phyloP scores from a whole-genome alignment of 345 rosid species.

The Cardamine occulta region DNA sequence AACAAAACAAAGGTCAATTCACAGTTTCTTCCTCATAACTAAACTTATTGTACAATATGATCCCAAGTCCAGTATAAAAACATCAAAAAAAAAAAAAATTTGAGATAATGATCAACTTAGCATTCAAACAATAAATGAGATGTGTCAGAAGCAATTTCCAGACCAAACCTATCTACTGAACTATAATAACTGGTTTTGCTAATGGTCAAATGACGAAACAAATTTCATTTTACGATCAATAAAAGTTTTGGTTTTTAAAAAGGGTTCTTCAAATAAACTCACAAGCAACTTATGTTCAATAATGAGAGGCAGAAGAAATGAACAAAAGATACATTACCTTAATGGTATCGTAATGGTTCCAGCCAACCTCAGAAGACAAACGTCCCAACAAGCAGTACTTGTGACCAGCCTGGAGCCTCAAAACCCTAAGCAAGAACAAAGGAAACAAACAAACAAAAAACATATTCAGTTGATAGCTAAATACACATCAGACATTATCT shows the following conservation, averaged over 20 bases:
- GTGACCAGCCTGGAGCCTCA: constrained; percentile 92
- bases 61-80: neutral
- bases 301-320: neutral
- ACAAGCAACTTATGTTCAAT: neutral
- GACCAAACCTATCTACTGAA: too few relatives aligned
- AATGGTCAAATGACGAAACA: neutral
- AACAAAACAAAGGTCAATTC: neutral
- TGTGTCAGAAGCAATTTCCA: neutral
- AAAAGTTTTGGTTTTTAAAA: neutral
- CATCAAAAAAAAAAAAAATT: neutral
- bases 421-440: constrained; percentile 55
- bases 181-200: too few relatives aligned
- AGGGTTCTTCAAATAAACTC: neutral
- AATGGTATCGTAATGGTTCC: constrained; percentile 88
- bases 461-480: neutral
- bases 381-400: constrained; percentile 77
- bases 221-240: neutral
- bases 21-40: neutral
- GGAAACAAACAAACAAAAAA: neutral
- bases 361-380: constrained; percentile 80
- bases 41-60: neutral
- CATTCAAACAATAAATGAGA: neutral
- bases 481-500: neutral
- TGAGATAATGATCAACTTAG: neutral
- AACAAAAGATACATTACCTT: constrained; percentile 50